Conservation (phyloP, 2,329 filamentous ascomycete species). For the Nemania abortiva region DNA sequence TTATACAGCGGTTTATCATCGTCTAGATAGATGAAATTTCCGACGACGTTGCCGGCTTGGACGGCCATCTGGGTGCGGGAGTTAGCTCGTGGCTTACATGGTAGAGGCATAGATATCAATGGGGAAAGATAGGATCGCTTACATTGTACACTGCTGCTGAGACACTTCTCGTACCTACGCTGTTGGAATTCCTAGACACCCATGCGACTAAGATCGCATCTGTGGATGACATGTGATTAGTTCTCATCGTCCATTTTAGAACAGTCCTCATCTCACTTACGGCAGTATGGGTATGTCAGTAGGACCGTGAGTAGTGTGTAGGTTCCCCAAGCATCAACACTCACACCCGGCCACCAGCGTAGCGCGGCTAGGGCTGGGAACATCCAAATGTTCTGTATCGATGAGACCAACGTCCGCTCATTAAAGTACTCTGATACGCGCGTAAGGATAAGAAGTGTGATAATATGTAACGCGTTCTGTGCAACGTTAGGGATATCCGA, state of each 20-base stretch:
- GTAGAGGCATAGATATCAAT: neutral
- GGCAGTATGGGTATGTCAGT: slow-evolving; percentile 67
- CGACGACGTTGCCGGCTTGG: slow-evolving; percentile 53
- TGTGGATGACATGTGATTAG: slow-evolving; percentile 22
- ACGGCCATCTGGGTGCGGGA: slow-evolving; percentile 51
- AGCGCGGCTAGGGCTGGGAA: slow-evolving; percentile 67
- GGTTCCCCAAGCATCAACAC: slow-evolving; percentile 61
- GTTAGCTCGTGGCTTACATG: neutral
- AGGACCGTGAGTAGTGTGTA: slow-evolving; percentile 63
- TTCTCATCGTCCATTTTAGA: neutral
- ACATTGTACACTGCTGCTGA: slow-evolving; percentile 70
- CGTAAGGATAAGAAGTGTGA: slow-evolving; percentile 63
- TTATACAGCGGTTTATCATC: slow-evolving; percentile 67
- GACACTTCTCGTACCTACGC: slow-evolving; percentile 69
- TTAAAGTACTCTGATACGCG: slow-evolving; percentile 64
- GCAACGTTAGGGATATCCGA: slow-evolving; percentile 12
- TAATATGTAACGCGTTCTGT: slow-evolving; percentile 62
- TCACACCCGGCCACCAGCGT: slow-evolving; percentile 58
- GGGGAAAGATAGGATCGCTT: slow-evolving; percentile 28
- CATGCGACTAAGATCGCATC: slow-evolving; percentile 71
- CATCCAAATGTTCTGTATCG: slow-evolving; percentile 64
- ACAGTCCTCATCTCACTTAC: slow-evolving; percentile 43
- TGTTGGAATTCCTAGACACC: slow-evolving; percentile 69
- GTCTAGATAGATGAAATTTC: slow-evolving; percentile 63
- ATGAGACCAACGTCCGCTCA: slow-evolving; percentile 60